Base-by-base conservation (phyloP, 805 yeast species). In the Myxozyma geophila region DNA sequence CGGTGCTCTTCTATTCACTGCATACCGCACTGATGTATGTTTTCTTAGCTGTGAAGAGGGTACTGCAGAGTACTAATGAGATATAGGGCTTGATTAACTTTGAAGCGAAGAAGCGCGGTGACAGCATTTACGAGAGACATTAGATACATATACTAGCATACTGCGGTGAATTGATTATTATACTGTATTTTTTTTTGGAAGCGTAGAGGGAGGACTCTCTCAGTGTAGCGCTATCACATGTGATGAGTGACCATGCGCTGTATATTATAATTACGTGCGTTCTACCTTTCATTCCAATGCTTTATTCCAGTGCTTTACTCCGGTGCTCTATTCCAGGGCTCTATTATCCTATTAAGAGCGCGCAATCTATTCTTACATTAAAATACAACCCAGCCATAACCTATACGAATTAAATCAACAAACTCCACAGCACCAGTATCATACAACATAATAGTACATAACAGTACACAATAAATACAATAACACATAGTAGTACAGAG, bases 101-200 rank as follows among this genome's bases (percentile, higher is more conserved):
- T 39, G 67, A 62, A 53, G 69, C 49, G 15, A 66, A 66, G 67
- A 62, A 62, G 64, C 62, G 69, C 21, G 61, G 61, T 12, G 56
- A 59, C 21, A 58, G 63, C 63, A 58, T 66, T n/a, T 64, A 51
- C 54, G 65, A 51, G 56, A 54, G 57, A 28, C 9, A 53, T 9
- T 53, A 53, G 33, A 39, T 36, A 12, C n/a, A 28, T 19, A 19
- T 21, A 47, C 19, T 17, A 17, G 23, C 19, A 44, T 15, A n/a
- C 3, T 3, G 28, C 17, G 12, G 13, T 15, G 12, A 21, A 47
- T 10, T 47, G 36, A 28, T 33, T 17, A 47, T 28, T n/a, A 17
- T 15, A n/a, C 35, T 47, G 23, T 28, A 17, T 5, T 15, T 8
- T 19, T 21, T 47, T 10, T 39, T 28, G 5, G 28, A n/a, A n/a